phyloP scores from a whole-genome alignment of 305 asterid species.

The Fraxinus ornus region DNA sequence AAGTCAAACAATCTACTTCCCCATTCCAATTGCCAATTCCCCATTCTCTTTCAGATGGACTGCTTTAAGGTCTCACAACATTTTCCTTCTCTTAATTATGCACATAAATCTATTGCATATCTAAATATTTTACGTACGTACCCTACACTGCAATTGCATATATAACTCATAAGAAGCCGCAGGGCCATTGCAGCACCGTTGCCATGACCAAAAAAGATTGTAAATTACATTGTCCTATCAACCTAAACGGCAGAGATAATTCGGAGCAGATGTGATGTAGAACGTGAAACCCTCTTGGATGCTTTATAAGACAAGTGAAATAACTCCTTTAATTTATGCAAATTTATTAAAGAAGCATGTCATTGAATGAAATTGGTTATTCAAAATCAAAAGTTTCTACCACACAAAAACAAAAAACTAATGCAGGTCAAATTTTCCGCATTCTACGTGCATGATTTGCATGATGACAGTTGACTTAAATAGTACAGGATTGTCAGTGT shows the following conservation, averaged over 20 bases:
- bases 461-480: neutral
- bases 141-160: neutral
- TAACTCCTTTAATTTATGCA: neutral
- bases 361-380: neutral
- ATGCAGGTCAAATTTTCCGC: neutral
- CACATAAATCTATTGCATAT: constrained; percentile 10
- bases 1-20: constrained; percentile 1
- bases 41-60: neutral
- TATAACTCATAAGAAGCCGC: neutral
- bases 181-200: neutral
- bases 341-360: neutral
- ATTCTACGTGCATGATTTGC: neutral
- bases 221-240: neutral
- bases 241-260: neutral
- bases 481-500: neutral
- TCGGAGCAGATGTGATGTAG: neutral
- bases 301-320: neutral
- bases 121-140: neutral
- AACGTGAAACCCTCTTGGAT: neutral
- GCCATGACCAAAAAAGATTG: neutral
- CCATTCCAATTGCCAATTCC: neutral
- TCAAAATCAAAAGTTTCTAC: neutral
- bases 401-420: neutral
- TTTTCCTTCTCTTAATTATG: neutral
- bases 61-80: constrained; percentile 11